A percentile compares a stretch with the other conserved stretches of the same genome.
phyloP scores from a whole-genome alignment of 1,284 basidiomycete genomes.

The Coriolopsis trogii region DNA sequence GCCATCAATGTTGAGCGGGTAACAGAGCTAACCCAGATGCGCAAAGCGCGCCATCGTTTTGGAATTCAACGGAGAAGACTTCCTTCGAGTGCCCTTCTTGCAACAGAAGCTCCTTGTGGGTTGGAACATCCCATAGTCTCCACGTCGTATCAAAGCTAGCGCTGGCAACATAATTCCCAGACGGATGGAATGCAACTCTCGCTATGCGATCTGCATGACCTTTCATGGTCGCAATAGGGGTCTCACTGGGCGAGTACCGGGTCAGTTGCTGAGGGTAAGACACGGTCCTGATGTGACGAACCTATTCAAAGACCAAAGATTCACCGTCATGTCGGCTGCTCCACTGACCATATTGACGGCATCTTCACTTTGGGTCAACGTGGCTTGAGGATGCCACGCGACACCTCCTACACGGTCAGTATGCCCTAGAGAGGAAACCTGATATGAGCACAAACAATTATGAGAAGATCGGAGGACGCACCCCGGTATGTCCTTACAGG shows the following conservation, averaged over 20 bases:
- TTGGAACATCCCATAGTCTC: constrained; percentile 93
- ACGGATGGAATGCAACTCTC: constrained; percentile 95
- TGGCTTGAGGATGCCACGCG: constrained; percentile 97
- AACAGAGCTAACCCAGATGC: constrained; percentile 78
- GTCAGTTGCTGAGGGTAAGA: too few species aligned
- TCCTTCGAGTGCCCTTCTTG: constrained; percentile 99
- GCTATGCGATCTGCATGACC: constrained; percentile 93
- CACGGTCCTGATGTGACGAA: too few species aligned
- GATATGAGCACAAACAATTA: not conserved
- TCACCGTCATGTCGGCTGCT: constrained; percentile 84
- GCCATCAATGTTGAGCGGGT: not conserved
- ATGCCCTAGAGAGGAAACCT: constrained; percentile 59
- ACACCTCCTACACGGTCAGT: constrained; percentile 92
- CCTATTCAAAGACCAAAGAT: constrained; percentile 90
- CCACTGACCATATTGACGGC: constrained; percentile 90
- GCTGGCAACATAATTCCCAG: constrained; percentile 89
- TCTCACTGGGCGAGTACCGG: constrained; percentile 53
- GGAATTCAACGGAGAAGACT: constrained; percentile 94
- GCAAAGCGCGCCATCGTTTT: constrained; percentile 90
- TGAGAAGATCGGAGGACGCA: constrained; percentile 32
- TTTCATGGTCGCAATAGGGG: constrained; percentile 79
- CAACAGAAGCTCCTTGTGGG: constrained; percentile 79
- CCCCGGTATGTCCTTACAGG: constrained; percentile 74
- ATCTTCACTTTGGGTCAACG: constrained; percentile 71
- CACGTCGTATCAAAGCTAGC: constrained; percentile 99